phyloP scores from a whole-genome alignment of 257 asterid genomes.

The Solanum paucissectum region DNA sequence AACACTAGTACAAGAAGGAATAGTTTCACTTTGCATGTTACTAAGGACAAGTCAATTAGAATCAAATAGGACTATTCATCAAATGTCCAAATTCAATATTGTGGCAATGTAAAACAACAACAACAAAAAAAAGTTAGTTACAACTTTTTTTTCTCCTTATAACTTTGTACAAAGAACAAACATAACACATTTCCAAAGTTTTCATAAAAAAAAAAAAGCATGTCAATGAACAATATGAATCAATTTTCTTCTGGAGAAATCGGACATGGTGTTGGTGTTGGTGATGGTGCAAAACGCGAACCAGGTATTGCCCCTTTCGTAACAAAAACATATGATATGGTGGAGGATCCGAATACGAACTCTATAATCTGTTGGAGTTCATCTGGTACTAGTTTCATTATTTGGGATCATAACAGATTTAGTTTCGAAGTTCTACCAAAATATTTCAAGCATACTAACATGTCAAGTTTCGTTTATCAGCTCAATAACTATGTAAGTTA shows the following conservation, averaged over 20 bases:
- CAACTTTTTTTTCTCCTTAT: background rate
- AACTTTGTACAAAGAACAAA: background rate
- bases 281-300: background rate
- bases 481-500: conserved; percentile 55
- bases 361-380: conserved; percentile 37
- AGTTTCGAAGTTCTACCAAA: conserved; percentile 32
- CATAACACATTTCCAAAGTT: background rate
- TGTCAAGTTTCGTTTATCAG: conserved; percentile 54
- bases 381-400: conserved; percentile 29
- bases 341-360: conserved; percentile 41
- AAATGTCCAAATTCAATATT: background rate
- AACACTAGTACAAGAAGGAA: background rate
- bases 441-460: conserved; percentile 41
- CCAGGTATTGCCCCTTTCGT: conserved; percentile 37
- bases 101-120: background rate
- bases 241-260: background rate
- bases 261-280: background rate
- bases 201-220: background rate
- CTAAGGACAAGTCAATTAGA: background rate
- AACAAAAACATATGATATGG: conserved; percentile 36
- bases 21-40: background rate
- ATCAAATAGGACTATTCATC: background rate
- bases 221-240: background rate
- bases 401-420: conserved; percentile 44
- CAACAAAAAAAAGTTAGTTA: background rate